Evolutionary conservation across 202 grass and related monocot genomes (phyloP).

Genomic region (Schoenoplectus tabernaemontani): DNA sequence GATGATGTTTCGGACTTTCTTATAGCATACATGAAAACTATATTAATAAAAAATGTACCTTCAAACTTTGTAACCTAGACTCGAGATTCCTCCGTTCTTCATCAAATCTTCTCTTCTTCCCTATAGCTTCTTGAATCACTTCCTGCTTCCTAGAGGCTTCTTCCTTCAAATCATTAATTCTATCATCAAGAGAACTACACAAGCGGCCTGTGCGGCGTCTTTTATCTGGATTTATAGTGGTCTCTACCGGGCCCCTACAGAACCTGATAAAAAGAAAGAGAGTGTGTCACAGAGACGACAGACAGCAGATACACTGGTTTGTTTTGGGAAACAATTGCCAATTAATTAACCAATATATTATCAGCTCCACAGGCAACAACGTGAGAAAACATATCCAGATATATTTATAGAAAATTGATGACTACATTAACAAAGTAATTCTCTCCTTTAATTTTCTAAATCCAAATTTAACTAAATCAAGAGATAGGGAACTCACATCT

Average conservation of each 20-base stretch:
- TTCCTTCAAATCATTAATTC: slow-evolving; percentile 39
- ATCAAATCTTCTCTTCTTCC: slow-evolving; percentile 24
- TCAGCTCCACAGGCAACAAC: neutral
- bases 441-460: neutral
- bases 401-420: no score
- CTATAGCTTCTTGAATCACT: slow-evolving; percentile 32
- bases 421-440: neutral
- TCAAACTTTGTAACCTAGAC: slow-evolving; percentile 31
- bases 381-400: neutral
- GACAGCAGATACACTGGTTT: neutral
- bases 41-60: slow-evolving; percentile 36
- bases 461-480: slow-evolving; percentile 4
- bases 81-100: slow-evolving; percentile 24
- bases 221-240: slow-evolving; percentile 48
- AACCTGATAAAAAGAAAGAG: slow-evolving; percentile 45
- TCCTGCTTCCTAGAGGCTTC: slow-evolving; percentile 38
- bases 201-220: slow-evolving; percentile 45
- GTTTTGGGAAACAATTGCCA: neutral
- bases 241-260: slow-evolving; percentile 59
- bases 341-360: neutral
- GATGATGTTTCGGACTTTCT: neutral
- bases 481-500: slow-evolving; percentile 43
- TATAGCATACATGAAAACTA: neutral
- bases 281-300: neutral
- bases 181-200: slow-evolving; percentile 57